phyloP scores from a whole-genome alignment of 75 land plant species.

The Pseudotsuga menziesii region DNA sequence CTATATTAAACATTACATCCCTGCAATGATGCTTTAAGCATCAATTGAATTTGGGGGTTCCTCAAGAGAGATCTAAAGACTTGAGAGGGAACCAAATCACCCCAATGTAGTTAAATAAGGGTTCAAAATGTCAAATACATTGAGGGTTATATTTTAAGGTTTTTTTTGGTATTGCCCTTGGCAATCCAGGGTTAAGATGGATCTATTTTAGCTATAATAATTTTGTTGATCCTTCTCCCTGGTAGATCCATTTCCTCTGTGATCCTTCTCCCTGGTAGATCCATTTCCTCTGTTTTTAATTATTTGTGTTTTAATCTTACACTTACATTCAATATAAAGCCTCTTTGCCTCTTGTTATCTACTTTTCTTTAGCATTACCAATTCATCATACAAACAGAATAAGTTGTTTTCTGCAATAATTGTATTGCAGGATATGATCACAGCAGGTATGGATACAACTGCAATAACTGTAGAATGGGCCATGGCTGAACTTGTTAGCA shows the following conservation, averaged over 20 bases:
- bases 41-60: no score
- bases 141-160: no score
- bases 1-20: no score
- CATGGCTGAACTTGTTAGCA: constrained; percentile 70
- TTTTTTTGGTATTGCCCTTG: no score
- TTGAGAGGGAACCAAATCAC: no score
- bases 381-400: not conserved
- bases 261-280: not conserved
- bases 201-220: no score
- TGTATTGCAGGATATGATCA: constrained; percentile 75
- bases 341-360: not conserved
- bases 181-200: no score
- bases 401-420: not conserved
- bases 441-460: constrained; percentile 91
- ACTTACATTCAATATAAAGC: not conserved
- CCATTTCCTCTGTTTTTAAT: not conserved
- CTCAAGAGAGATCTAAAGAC: no score
- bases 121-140: no score
- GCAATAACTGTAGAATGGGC: constrained; percentile 82
- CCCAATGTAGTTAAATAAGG: no score
- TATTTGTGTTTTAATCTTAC: not conserved
- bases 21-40: not conserved
- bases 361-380: no score
- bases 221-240: not conserved
- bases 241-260: not conserved